These are phyloP conservation scores for Globisporangium cystogenes DNA, from an alignment of 352 stramenopile species.

Conservation along the genomic window DNA sequence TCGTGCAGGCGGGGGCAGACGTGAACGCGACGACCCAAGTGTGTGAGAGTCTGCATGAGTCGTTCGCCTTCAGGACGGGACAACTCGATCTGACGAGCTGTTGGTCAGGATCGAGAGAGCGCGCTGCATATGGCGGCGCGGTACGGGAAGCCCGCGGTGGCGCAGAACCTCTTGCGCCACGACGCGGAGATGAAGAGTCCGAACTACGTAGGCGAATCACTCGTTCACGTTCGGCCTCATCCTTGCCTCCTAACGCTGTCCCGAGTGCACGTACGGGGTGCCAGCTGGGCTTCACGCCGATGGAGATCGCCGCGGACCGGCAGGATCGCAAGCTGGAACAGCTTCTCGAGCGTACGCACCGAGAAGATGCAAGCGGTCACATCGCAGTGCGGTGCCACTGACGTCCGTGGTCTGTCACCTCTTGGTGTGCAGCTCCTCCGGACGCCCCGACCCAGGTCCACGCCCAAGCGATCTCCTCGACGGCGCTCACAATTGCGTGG, in stretches of 20 bases:
- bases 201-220: conserved; percentile 19
- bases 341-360: conserved; percentile 36
- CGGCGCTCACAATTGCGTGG: conserved; percentile 26
- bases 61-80: no score
- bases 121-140: conserved; percentile 41
- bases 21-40: conserved; percentile 31
- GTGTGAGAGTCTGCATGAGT: not conserved
- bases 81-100: not conserved
- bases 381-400: not conserved
- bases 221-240: not conserved
- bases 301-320: conserved; percentile 37
- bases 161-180: conserved; percentile 32
- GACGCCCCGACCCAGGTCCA: conserved; percentile 19
- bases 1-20: conserved; percentile 41
- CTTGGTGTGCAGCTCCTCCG: conserved; percentile 10
- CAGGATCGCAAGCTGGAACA: conserved; percentile 26
- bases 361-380: not conserved
- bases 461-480: conserved; percentile 15
- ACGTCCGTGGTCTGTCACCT: not conserved
- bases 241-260: not conserved
- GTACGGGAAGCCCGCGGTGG: conserved; percentile 28
- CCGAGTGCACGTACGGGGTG: not conserved
- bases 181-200: conserved; percentile 21
- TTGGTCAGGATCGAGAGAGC: conserved; percentile 23
- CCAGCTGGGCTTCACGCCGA: conserved; percentile 31